Percentiles rank a stretch among this genome's conserved stretches.
phyloP scores from a whole-genome alignment of 306 rosid species.

The Rosa rugosa region DNA sequence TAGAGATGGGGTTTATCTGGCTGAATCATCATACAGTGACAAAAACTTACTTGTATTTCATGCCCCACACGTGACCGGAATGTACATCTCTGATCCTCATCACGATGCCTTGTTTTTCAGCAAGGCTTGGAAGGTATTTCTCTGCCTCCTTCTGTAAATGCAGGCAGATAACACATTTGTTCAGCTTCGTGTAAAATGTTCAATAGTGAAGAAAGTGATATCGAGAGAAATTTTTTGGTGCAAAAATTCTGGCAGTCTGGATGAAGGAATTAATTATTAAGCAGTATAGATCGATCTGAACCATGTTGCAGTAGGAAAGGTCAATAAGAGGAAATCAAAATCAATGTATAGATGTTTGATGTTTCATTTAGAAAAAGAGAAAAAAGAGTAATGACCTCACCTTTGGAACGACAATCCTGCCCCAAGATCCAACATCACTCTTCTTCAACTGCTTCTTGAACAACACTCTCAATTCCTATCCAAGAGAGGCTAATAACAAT shows the following conservation, averaged over 20 bases:
- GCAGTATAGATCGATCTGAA: background rate
- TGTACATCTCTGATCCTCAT: slow-evolving; percentile 46
- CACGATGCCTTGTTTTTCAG: slow-evolving; percentile 43
- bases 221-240: background rate
- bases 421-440: slow-evolving; percentile 51
- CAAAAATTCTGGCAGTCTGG: background rate
- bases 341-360: background rate
- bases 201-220: background rate
- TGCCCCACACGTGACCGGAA: slow-evolving; percentile 40
- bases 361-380: background rate
- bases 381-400: slow-evolving; percentile 30
- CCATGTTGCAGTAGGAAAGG: background rate
- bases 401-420: slow-evolving; percentile 78
- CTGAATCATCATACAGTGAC: background rate
- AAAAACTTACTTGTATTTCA: slow-evolving; percentile 56
- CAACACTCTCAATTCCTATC: slow-evolving; percentile 39
- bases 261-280: background rate
- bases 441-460: slow-evolving; percentile 45
- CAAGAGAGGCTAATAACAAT: background rate
- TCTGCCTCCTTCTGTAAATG: slow-evolving; percentile 58
- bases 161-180: background rate
- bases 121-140: slow-evolving; percentile 49
- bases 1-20: background rate
- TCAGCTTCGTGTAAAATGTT: background rate
- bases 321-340: background rate